Conservation (phyloP, 768 basidiomycete genomes). For the Lepiota subincarnata region DNA sequence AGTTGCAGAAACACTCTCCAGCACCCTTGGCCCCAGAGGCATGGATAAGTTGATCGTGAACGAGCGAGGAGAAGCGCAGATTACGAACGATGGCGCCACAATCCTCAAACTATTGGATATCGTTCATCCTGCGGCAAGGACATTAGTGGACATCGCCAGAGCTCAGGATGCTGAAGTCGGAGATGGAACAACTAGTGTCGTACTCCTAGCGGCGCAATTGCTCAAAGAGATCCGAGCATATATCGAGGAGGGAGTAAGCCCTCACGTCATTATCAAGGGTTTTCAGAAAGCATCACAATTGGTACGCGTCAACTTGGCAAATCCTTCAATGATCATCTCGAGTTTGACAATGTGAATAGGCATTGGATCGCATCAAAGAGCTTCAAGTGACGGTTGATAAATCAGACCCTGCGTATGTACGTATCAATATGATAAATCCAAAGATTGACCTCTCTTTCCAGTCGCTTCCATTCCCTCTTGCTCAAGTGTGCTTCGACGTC, state of each 20-base stretch:
- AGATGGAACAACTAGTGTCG: conserved; percentile 96
- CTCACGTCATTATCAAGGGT: conserved; percentile 97
- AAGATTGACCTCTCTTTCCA: conserved; percentile 27
- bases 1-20: conserved; percentile 86
- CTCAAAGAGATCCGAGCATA: conserved; percentile 88
- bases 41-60: conserved; percentile 99
- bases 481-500: conserved; percentile 97
- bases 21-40: conserved; percentile 94
- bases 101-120: conserved; percentile 97
- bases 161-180: conserved; percentile 99
- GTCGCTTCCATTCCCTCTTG: conserved; percentile 89
- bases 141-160: conserved; percentile 96
- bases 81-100: conserved; percentile 99
- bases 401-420: conserved; percentile 78
- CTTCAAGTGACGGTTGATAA: conserved; percentile 90
- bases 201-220: conserved; percentile 89
- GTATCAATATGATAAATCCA: not conserved
- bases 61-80: conserved; percentile 92
- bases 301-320: conserved; percentile 41
- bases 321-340: conserved; percentile 3
- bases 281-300: conserved; percentile 84
- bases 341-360: conserved; percentile 39
- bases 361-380: conserved; percentile 80
- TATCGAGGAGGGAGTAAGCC: conserved; percentile 96
- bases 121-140: conserved; percentile 95